Base-by-base conservation (phyloP, 1,139 yeast species). In the Yamadazyma trypodendri region DNA sequence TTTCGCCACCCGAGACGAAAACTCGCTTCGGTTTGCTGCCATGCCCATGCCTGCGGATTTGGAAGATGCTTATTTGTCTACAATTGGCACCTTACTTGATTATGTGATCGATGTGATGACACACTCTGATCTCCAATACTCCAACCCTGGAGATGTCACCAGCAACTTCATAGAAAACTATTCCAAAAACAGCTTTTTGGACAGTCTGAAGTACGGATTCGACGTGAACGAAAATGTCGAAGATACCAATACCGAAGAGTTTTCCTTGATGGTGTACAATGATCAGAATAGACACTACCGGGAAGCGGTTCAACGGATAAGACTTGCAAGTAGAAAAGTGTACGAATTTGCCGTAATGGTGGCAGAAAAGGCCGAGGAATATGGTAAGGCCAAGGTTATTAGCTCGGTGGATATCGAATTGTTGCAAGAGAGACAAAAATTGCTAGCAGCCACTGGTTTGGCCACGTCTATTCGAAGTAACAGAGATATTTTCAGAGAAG, bases 401-500 rank as follows among this genome's bases (percentile, higher is more conserved):
- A 70, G 80, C 3, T 79, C 90, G 0, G 56, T 65, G 8, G 70
- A 81, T 48, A 51, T 84, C 7, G 60, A 58, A 0, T 64, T 71
- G 10, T 60, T 88, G 31, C 50, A 78, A 32, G 75, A 70, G 28
- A 65, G 83, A 31, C 86, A 84, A 49, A 60, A 61, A 11, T 61
- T 72, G 2, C 59, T 87, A 31, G 63, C 73, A 24, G 63, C 77
- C 1, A 82, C 86, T 1, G 88, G 89, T 0, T 64, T 88, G 27
- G 74, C 83, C 0, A 74, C 84, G 2, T 76, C 87, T 33, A 81
- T 88, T 11, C 63, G 89, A 43, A 75, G 81, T 38, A 68, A 78
- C 12, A 65, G 90, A 42, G 96, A 87, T 52, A 64, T 77, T 7
- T 84, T 85, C 53, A 67, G 95, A 38, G 96, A 88, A 55, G 92